Evolutionary conservation across 2,329 filamentous ascomycete genomes (phyloP).

Genomic region (Drechmeria coniospora): DNA sequence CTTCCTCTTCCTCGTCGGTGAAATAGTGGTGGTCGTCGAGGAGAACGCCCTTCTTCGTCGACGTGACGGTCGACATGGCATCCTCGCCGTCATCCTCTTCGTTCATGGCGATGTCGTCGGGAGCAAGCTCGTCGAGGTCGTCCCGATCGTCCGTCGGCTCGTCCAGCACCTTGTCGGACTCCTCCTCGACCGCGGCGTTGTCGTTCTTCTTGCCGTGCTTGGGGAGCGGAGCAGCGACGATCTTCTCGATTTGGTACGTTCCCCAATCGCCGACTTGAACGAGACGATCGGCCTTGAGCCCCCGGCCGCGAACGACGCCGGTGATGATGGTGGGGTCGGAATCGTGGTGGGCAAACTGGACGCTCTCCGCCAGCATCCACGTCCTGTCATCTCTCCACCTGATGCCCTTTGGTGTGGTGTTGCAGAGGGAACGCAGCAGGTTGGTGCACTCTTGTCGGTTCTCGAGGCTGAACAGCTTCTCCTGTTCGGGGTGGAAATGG

Average conservation of each 20-base stretch:
- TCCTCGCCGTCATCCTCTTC: constrained; percentile 38
- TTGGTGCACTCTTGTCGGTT: constrained; percentile 84
- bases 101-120: constrained; percentile 68
- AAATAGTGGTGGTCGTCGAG: constrained; percentile 98
- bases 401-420: constrained; percentile 83
- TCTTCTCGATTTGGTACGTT: constrained; percentile 81
- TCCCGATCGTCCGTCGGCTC: constrained; percentile 66
- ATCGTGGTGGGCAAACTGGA: constrained; percentile 51
- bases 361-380: constrained; percentile 83
- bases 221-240: constrained; percentile 58
- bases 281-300: constrained; percentile 76
- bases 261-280: constrained; percentile 91
- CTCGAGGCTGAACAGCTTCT: constrained; percentile 81
- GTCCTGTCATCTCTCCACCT: constrained; percentile 88
- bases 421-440: constrained; percentile 80
- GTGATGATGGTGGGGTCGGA: constrained; percentile 58
- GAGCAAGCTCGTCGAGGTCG: constrained; percentile 67
- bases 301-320: constrained; percentile 72
- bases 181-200: constrained; percentile 51
- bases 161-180: constrained; percentile 45
- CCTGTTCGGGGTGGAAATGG: constrained; percentile 84
- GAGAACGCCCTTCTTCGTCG: constrained; percentile 68
- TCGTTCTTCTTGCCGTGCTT: constrained; percentile 43
- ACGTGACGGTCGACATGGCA: constrained; percentile 17
- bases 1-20: constrained; percentile 59